Base-by-base conservation (phyloP, 148 eudicot genomes). In the Fagopyrum tataricum region DNA sequence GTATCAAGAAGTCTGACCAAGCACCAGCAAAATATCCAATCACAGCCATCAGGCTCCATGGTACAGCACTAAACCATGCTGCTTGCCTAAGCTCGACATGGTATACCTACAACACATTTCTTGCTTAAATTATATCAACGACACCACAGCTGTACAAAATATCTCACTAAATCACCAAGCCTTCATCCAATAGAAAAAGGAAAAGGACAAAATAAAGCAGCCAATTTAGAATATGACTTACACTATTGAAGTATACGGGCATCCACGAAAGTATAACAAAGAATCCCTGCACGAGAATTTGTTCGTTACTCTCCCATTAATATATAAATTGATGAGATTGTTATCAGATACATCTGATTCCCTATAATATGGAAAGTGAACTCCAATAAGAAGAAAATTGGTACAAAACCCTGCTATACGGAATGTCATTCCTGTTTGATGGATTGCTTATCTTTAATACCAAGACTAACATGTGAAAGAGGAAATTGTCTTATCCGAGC, bases 11-110 rank as follows among this genome's bases (percentile, higher is more conserved):
- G 76, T 93, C 98, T 31, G 96, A 90, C 82, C 81, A 83, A 73
- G 89, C 86, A 67, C 98, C 98, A 72, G 91, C 98, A 83, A 90
- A 79, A 78, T 90, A 93, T 76, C 98, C 98, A 18, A 83, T 80
- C 21, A 93, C 20, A 74, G 98, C 98, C 98, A 93, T 93, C 93
- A 90, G 80, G 79, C 87, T 78, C 98, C 98, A 93, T 0, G 98
- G 98, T 82, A 90, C 90, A 79, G 96, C 98, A 80, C 98, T 93
- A 81, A 90, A 93, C 98, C 98, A 93, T 68, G 98, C 98, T 75
- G 98, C 98, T 79, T 86, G 90, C 82, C 91, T 87, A 71, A 93
- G 96, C 80, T 93, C 90, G 76, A 93, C 96, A 78, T 82, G 83
- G 79, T 93, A 88, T 72, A 93, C 86, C 98, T 93, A 81, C 72